Percentiles rank a stretch among this genome's conserved stretches.
Conservation (phyloP, 352 stramenopile genomes). For the Phytophthora cryptogea region DNA sequence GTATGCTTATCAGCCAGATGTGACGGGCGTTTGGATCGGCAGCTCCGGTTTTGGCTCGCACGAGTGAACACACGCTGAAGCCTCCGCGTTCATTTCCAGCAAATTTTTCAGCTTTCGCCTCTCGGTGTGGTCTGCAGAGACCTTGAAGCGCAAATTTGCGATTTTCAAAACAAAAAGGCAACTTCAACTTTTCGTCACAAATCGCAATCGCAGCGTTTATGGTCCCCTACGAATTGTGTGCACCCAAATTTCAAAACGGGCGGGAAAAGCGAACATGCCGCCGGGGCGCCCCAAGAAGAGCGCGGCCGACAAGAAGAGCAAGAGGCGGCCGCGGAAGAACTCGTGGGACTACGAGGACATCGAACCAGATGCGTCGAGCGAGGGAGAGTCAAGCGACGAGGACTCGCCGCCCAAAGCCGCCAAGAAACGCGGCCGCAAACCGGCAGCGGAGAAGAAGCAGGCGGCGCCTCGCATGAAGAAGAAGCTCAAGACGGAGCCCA, state of each 20-base stretch:
- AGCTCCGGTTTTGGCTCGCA: neutral
- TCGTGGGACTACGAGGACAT: constrained; percentile 42
- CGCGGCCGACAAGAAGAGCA: neutral
- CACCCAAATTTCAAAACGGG: constrained; percentile 10
- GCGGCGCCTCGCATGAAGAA: constrained; percentile 4
- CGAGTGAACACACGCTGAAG: neutral
- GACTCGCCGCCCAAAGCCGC: constrained; percentile 24
- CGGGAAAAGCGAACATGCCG: constrained; percentile 11
- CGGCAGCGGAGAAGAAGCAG: constrained; percentile 22
- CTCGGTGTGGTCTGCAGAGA: neutral
- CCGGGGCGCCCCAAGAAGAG: neutral
- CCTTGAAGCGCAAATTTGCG: neutral
- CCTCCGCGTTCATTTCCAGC: constrained; percentile 5
- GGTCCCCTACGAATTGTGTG: neutral
- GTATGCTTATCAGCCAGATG: constrained; percentile 7
- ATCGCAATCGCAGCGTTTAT: neutral
- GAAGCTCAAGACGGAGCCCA: constrained; percentile 18
- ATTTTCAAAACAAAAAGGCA: neutral
- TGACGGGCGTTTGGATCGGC: constrained; percentile 1
- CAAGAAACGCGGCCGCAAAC: constrained; percentile 27
- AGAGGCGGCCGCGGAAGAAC: constrained; percentile 23
- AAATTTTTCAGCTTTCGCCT: constrained; percentile 3
- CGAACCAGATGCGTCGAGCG: constrained; percentile 29
- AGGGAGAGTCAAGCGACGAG: constrained; percentile 28
- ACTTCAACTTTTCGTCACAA: constrained; percentile 5